These are phyloP conservation scores for Lipomyces spencermartinsiae DNA, from an alignment of 805 yeast genomes.

Conservation along the genomic window DNA sequence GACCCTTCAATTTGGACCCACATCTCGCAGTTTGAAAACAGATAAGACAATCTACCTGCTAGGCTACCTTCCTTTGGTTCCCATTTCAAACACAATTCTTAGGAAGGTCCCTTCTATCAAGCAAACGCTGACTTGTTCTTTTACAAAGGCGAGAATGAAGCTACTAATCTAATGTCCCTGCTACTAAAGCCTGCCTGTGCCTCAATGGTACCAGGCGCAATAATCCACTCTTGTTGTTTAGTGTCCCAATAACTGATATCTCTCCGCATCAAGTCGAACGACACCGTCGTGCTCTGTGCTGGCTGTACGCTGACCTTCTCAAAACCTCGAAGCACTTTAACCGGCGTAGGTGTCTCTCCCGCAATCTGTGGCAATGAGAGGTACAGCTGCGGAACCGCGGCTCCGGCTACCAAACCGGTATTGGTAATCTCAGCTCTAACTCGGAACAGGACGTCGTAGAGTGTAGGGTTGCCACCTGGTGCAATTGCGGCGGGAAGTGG, in stretches of 20 bases:
- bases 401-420: slow-evolving; percentile 55
- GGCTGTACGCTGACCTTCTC: slow-evolving; percentile 58
- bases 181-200: slow-evolving; percentile 2
- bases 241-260: slow-evolving; percentile 66
- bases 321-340: slow-evolving; percentile 60
- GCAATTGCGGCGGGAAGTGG: slow-evolving; percentile 53
- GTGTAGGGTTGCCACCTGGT: slow-evolving; percentile 63
- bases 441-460: slow-evolving; percentile 59
- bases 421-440: slow-evolving; percentile 56
- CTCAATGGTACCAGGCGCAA: neutral
- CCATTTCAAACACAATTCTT: too few species aligned
- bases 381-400: slow-evolving; percentile 59
- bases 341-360: slow-evolving; percentile 56
- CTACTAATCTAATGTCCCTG: neutral
- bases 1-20: too few species aligned
- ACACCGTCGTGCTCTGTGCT: slow-evolving; percentile 49
- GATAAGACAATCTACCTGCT: too few species aligned
- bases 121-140: neutral
- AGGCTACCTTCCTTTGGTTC: too few species aligned
- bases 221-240: slow-evolving; percentile 60
- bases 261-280: slow-evolving; percentile 57
- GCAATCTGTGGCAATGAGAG: slow-evolving; percentile 53
- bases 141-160: neutral
- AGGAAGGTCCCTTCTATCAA: too few species aligned
- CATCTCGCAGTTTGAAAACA: too few species aligned